Evolutionary conservation across 352 stramenopile species (phyloP).

Genomic region (Globisporangium yorkense): DNA sequence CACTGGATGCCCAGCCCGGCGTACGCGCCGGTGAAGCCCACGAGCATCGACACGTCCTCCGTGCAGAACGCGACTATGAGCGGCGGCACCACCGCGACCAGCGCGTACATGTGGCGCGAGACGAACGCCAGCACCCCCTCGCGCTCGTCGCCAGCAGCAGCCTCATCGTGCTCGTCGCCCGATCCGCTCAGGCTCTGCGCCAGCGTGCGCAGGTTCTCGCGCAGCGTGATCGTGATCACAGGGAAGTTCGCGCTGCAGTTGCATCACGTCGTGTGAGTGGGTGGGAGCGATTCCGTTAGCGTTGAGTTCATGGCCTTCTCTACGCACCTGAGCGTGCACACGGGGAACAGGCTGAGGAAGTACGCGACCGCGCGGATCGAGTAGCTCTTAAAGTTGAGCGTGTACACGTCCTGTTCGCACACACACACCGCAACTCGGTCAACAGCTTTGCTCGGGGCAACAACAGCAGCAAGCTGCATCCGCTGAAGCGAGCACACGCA

Average conservation of each 20-base stretch:
- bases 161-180: conserved; percentile 9
- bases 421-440: neutral
- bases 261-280: neutral
- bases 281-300: conserved; percentile 1
- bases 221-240: conserved; percentile 82
- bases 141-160: conserved; percentile 11
- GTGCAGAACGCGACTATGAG: conserved; percentile 83
- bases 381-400: conserved; percentile 86
- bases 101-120: conserved; percentile 53
- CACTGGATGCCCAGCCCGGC: conserved; percentile 85
- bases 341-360: conserved; percentile 84
- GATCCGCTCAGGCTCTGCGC: conserved; percentile 35
- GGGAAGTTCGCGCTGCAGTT: conserved; percentile 68
- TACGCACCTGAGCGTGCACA: conserved; percentile 76
- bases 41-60: conserved; percentile 85
- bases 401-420: conserved; percentile 73
- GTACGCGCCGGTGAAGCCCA: conserved; percentile 83
- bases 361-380: conserved; percentile 73
- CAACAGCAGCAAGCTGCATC: too few species aligned
- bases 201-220: conserved; percentile 77
- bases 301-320: too few species aligned
- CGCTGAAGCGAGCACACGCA: conserved; percentile 12
- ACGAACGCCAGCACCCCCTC: conserved; percentile 30
- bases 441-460: too few species aligned
- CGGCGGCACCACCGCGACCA: conserved; percentile 69